Conservation (phyloP, 2,329 filamentous ascomycete species). For the Trichoderma gracile region DNA sequence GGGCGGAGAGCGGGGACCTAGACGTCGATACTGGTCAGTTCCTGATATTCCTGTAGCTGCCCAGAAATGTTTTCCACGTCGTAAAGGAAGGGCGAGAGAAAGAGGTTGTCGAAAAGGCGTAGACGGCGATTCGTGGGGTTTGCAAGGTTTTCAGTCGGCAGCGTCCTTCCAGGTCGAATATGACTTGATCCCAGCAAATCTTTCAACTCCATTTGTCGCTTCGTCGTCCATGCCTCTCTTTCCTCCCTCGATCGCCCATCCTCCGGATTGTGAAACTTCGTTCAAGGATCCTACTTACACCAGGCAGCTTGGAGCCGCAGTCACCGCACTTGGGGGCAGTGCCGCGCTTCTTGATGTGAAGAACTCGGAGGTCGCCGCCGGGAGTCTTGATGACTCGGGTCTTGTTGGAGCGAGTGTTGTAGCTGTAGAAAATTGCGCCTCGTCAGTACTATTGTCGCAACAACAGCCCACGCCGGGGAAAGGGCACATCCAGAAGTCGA, state of each 20-base stretch:
- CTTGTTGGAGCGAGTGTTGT: constrained; percentile 98
- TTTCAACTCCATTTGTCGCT: not conserved
- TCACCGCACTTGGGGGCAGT: constrained; percentile 99
- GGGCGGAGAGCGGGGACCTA: constrained; percentile 95
- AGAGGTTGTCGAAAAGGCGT: not conserved
- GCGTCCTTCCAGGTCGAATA: not conserved
- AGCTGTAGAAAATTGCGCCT: constrained; percentile 54
- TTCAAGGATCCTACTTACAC: constrained; percentile 68
- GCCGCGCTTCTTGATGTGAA: constrained; percentile 99
- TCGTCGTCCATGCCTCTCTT: not conserved
- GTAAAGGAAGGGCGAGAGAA: not conserved
- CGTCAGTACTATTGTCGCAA: constrained; percentile 32
- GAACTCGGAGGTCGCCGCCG: constrained; percentile 90
- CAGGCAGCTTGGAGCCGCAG: constrained; percentile 95
- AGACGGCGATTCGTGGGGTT: not conserved
- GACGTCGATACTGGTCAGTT: constrained; percentile 27
- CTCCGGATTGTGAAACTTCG: constrained; percentile 26
- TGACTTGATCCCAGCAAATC: not conserved
- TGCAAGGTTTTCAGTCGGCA: not conserved
- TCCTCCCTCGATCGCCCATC: not conserved
- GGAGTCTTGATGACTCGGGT: constrained; percentile 95
- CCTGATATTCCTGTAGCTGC: constrained; percentile 2
- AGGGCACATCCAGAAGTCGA: not conserved
- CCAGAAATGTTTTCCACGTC: not conserved
- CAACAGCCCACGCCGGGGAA: not conserved